Conservation (phyloP, 352 stramenopile genomes). For the Globisporangium camurandrum region DNA sequence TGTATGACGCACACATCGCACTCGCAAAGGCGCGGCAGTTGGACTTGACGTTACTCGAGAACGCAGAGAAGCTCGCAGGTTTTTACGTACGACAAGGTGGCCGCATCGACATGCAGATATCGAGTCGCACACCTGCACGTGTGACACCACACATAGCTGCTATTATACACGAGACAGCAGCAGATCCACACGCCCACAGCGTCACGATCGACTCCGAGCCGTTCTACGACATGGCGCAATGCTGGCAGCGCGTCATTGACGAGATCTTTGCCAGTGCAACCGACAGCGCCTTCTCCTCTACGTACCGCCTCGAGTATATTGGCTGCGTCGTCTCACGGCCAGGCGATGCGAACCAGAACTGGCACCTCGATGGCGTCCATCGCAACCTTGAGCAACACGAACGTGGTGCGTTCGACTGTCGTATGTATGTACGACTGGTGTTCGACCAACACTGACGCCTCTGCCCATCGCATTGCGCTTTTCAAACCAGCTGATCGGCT, state of each 20-base stretch:
- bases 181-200: not conserved
- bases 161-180: not conserved
- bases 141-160: not conserved
- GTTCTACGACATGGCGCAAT: conserved; percentile 22
- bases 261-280: conserved; percentile 12
- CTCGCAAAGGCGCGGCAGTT: conserved; percentile 19
- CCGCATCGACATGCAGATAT: conserved; percentile 67
- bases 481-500: conserved; percentile 58
- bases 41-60: conserved; percentile 24
- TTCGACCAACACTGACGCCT: too few relatives aligned
- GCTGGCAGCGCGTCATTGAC: conserved; percentile 20
- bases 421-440: too few relatives aligned
- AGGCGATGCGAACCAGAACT: conserved; percentile 63
- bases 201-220: conserved; percentile 17
- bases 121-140: conserved; percentile 9
- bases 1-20: conserved; percentile 30
- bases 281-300: not conserved
- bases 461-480: not conserved
- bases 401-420: conserved; percentile 31
- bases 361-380: conserved; percentile 74
- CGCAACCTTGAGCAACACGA: conserved; percentile 39
- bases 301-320: conserved; percentile 56
- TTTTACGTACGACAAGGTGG: conserved; percentile 71
- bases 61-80: conserved; percentile 45
- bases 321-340: conserved; percentile 61